Evolutionary conservation across 805 yeast species (phyloP), one percentile per base, ranked within the genome.

Genomic region (Danielia reshetovae): DNA sequence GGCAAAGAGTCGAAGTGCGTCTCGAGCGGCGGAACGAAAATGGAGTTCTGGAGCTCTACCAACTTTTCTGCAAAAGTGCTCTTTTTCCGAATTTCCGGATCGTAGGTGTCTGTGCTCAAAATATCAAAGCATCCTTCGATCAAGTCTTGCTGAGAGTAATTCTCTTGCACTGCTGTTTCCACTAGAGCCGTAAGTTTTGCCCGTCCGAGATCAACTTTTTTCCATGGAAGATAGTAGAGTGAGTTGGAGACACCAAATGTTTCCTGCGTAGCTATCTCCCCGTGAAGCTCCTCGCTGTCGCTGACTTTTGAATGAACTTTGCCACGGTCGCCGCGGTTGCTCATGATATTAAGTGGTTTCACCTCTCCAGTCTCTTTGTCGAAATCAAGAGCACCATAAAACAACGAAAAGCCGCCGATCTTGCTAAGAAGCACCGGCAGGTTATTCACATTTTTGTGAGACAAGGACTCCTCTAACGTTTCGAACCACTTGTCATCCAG

Each of bases 201-300:
- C 29, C 51, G 53, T 0, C 90, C 96, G 4, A 60, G 34, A 4
- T 51, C 45, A 0, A 82, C 82, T 49, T 89, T 90, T 0, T 73
- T 71, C 97, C 97, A 89, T 5, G 85, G 82, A 17, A 76, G 66
- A 19, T 70, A 65, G 45, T 66, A 74, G n/a, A 75, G 59, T 2
- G 89, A 81, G 52, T 85, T 85, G 1, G 89, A 81, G 10, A 85
- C 49, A 1, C 86, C 85, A 35, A 80, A 64, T 0, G 77, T 69
- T 7, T 57, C 52, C 12, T 56, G 43, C 14, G 35, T 34, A 8
- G 49, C 46, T 7, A 54, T 43, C 6, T 53, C 59, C 14, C 42
- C 45, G 17, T 51, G 50, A 9, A 23, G 35, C 16, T 30, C 39
- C 4, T 23, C 29, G 3, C 14, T 7, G 9, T 37, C 35, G 24